Evolutionary conservation across 78 protist genomes (phyloP).

Genomic region (Capsaspora owczarzaki): DNA sequence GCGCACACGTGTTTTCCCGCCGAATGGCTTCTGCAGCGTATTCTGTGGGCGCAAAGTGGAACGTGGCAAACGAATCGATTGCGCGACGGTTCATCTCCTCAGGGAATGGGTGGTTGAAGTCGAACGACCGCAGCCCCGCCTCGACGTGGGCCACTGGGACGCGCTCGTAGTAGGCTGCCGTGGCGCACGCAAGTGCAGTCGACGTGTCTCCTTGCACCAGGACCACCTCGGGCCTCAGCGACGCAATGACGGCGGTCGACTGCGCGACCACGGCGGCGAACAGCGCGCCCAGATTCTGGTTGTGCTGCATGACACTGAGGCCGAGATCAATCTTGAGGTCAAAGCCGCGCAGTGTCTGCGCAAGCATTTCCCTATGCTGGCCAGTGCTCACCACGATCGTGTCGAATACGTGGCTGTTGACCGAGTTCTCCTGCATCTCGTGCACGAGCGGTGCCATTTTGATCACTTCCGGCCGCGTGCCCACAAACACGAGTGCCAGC

Average conservation of each 20-base stretch:
- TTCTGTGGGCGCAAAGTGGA: slow-evolving; percentile 1
- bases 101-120: background rate
- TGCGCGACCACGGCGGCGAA: background rate
- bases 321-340: background rate
- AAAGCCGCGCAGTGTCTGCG: background rate
- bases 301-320: background rate
- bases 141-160: background rate
- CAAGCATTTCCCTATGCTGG: background rate
- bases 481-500: background rate
- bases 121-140: slow-evolving; percentile 1
- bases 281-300: background rate
- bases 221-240: background rate
- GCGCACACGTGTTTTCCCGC: background rate
- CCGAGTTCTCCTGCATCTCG: background rate
- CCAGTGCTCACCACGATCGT: background rate
- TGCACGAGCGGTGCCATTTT: background rate
- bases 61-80: background rate
- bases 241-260: background rate
- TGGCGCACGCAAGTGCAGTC: background rate
- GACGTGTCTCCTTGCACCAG: background rate
- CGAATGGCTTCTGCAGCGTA: background rate
- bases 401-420: background rate
- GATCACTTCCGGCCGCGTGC: background rate
- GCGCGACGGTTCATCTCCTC: background rate
- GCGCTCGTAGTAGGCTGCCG: background rate